Percentiles rank a stretch among this genome's conserved stretches.
phyloP scores from a whole-genome alignment of 1,284 basidiomycete genomes.

The Baeospora myosura region DNA sequence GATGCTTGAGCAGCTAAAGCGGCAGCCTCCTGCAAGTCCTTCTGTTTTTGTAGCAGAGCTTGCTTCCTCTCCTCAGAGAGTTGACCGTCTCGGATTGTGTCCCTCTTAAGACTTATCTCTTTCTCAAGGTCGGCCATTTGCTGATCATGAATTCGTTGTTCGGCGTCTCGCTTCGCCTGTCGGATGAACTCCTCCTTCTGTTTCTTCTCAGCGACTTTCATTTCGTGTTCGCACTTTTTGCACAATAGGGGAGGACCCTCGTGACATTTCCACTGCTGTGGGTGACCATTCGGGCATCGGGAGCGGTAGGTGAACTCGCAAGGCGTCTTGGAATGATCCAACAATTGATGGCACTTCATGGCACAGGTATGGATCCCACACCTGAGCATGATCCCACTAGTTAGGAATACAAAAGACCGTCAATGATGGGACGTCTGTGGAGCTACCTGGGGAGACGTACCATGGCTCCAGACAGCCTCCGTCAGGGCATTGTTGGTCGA shows the following conservation, averaged over 20 bases:
- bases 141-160: constrained; percentile 22
- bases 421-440: too few relatives aligned
- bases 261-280: constrained; percentile 23
- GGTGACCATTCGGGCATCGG: constrained; percentile 21
- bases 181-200: constrained; percentile 20
- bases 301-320: constrained; percentile 15
- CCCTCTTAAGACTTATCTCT: constrained; percentile 21
- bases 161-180: constrained; percentile 28
- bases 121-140: constrained; percentile 26
- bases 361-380: constrained; percentile 46
- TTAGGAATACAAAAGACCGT: too few relatives aligned
- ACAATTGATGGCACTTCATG: constrained; percentile 48
- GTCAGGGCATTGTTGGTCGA: constrained; percentile 46
- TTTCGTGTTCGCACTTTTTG: constrained; percentile 27
- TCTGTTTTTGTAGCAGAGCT: constrained; percentile 25
- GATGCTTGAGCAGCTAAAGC: constrained; percentile 2
- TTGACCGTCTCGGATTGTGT: constrained; percentile 18
- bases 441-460: constrained; percentile 25
- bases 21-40: constrained; percentile 23
- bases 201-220: constrained; percentile 22
- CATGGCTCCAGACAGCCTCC: constrained; percentile 55
- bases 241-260: constrained; percentile 21
- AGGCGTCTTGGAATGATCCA: constrained; percentile 28
- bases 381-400: constrained; percentile 35
- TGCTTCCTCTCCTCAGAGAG: constrained; percentile 20